Evolutionary conservation across 2,329 filamentous ascomycete species (phyloP).

Genomic region (Gremmenia infestans): DNA sequence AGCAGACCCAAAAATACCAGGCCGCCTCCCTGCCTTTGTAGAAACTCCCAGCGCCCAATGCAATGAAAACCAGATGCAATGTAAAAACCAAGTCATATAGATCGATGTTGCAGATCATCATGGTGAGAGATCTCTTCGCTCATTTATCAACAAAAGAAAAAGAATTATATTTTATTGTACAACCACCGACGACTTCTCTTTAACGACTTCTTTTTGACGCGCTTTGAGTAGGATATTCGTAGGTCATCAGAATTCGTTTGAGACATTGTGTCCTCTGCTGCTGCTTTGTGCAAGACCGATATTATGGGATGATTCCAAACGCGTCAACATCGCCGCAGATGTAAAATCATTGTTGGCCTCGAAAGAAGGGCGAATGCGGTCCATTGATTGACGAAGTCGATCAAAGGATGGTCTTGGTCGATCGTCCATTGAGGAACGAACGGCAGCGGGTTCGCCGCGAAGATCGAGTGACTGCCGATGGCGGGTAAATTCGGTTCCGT

Average conservation of each 20-base stretch:
- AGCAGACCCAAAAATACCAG: not conserved
- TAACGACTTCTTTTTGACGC: not conserved
- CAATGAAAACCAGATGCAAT: constrained; percentile 22
- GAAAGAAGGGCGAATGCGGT: constrained; percentile 76
- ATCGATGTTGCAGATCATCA: constrained; percentile 49
- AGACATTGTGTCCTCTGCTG: constrained; percentile 22
- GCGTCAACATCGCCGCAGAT: constrained; percentile 75
- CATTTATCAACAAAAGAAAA: constrained; percentile 33
- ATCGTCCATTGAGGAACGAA: constrained; percentile 43
- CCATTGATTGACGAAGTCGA: constrained; percentile 79
- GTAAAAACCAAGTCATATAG: constrained; percentile 36
- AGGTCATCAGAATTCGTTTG: constrained; percentile 19
- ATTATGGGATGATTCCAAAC: constrained; percentile 68
- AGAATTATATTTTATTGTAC: constrained; percentile 31
- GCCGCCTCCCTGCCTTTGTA: constrained; percentile 7
- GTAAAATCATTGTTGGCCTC: constrained; percentile 90
- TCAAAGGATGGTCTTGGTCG: constrained; percentile 80
- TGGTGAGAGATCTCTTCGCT: constrained; percentile 32
- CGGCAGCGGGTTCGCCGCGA: constrained; percentile 29
- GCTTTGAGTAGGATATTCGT: constrained; percentile 7
- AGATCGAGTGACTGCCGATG: constrained; percentile 44
- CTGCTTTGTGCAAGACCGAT: constrained; percentile 17
- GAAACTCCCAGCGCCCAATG: constrained; percentile 28
- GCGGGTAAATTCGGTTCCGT: constrained; percentile 84
- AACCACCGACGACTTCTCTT: constrained; percentile 8